Evolutionary conservation across 805 yeast species (phyloP).

Genomic region (Cyberlindnera saturnus): DNA sequence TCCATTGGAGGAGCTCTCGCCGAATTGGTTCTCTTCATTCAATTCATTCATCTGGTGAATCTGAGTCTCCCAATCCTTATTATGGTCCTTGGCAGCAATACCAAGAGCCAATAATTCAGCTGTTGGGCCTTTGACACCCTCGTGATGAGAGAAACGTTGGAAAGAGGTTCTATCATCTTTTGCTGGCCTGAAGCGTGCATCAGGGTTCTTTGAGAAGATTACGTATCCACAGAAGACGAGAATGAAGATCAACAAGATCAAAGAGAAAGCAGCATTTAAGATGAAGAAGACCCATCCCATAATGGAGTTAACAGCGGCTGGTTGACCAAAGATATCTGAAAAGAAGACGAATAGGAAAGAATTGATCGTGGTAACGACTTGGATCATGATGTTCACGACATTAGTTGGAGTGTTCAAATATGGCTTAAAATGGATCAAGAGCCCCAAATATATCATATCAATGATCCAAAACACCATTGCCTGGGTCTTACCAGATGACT

Average conservation of each 20-base stretch:
- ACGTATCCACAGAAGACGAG: constrained; percentile 60
- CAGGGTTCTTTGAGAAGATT: constrained; percentile 76
- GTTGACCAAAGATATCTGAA: constrained; percentile 77
- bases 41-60: constrained; percentile 19
- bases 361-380: constrained; percentile 67
- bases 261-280: constrained; percentile 82
- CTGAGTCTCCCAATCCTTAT: constrained; percentile 66
- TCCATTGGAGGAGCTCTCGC: constrained; percentile 14
- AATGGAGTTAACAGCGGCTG: constrained; percentile 68
- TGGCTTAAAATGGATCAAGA: constrained; percentile 61
- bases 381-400: constrained; percentile 63
- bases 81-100: constrained; percentile 75
- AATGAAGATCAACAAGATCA: constrained; percentile 64
- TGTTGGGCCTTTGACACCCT: constrained; percentile 27
- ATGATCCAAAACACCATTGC: constrained; percentile 69
- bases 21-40: constrained; percentile 4
- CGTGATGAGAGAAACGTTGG: constrained; percentile 40
- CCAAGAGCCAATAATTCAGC: constrained; percentile 70
- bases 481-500: constrained; percentile 76
- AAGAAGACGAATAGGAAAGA: constrained; percentile 83
- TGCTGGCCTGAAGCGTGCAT: constrained; percentile 81
- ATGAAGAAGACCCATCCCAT: constrained; percentile 92
- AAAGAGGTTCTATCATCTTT: constrained; percentile 90
- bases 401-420: constrained; percentile 82
- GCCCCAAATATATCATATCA: constrained; percentile 64